Evolutionary conservation across 768 basidiomycete species (phyloP), one percentile per base, ranked within the genome.

Genomic region (Tulasnella sp.): DNA sequence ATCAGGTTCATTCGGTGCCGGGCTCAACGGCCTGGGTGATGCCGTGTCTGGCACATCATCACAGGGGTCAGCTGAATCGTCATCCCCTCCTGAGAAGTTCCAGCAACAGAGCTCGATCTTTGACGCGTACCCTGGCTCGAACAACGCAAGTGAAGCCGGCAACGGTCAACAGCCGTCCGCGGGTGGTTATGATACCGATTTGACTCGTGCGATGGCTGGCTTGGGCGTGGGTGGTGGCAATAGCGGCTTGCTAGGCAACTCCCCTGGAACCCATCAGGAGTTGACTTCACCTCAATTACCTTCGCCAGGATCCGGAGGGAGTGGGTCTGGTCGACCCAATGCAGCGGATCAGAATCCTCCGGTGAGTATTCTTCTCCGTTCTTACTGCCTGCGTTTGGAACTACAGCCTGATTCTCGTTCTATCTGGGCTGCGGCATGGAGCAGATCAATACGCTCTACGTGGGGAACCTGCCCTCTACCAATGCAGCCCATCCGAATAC

Each of bases 371-470:
- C 22, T 19, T 31, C n/a, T n/a, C n/a, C n/a, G n/a, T 27, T 61
- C 52, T 58, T 59, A 31, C 19, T n/a, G 10, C 44, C 10, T 34
- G 9, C 38, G 24, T 19, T 27, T 29, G 52, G 9, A 30, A 30
- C 9, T 19, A 31, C n/a, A 25, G 44, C 48, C 49, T 21, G 4
- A 27, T 12, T 31, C n/a, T 19, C 48, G 17, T 21, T 63, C 53
- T 49, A 29, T 60, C 54, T 21, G 65, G 24, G 49, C 21, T 27
- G 34, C 34, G 45, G n/a, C 45, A 21, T 27, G 45, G 25, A 48
- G 52, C 62, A 86, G 80, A 97, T 97, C 72, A 97, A 96, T 67
- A 99, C 96, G 0, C 76, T 99, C n/a, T 98, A 98, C 68, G 92
- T 99, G n/a, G 96, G 96, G 46, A 97, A 97, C 66, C 73, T 99